A percentile compares a stretch with the other conserved stretches of the same genome.
Evolutionary conservation across 192 early-diverging fungal genomes (phyloP).

Genomic region (Spinellus fusiger): DNA sequence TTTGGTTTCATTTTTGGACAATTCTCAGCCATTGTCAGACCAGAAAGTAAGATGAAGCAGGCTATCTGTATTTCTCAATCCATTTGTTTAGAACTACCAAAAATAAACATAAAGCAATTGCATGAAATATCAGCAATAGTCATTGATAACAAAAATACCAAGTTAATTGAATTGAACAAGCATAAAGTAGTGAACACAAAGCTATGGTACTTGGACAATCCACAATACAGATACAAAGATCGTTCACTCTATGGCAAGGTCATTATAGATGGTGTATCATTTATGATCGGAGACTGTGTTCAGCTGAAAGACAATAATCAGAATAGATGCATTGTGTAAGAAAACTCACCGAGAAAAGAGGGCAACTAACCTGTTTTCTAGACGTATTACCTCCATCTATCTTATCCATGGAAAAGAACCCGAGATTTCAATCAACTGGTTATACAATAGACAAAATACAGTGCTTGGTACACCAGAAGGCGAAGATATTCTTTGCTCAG

Average conservation of each 20-base stretch:
- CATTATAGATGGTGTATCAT: background rate
- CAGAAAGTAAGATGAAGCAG: background rate
- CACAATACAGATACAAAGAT: background rate
- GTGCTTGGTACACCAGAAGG: background rate
- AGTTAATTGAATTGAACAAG: no score
- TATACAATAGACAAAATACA: slow-evolving; percentile 6
- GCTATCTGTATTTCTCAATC: no score
- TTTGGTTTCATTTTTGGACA: background rate
- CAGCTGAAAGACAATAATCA: background rate
- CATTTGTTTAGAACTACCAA: no score
- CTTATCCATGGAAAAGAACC: background rate
- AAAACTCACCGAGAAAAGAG: background rate
- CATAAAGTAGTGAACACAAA: no score
- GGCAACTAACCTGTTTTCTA: background rate
- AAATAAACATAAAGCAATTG: no score
- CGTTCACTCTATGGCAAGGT: background rate
- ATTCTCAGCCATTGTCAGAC: background rate
- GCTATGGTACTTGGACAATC: background rate
- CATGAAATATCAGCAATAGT: no score
- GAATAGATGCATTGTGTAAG: slow-evolving; percentile 3
- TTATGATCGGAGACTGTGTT: slow-evolving; percentile 3
- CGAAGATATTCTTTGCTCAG: background rate
- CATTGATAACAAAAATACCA: no score
- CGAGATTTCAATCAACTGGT: background rate
- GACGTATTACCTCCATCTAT: background rate